Conservation (phyloP, 495 filamentous ascomycete genomes). For the Saxophila tyrrhenica region DNA sequence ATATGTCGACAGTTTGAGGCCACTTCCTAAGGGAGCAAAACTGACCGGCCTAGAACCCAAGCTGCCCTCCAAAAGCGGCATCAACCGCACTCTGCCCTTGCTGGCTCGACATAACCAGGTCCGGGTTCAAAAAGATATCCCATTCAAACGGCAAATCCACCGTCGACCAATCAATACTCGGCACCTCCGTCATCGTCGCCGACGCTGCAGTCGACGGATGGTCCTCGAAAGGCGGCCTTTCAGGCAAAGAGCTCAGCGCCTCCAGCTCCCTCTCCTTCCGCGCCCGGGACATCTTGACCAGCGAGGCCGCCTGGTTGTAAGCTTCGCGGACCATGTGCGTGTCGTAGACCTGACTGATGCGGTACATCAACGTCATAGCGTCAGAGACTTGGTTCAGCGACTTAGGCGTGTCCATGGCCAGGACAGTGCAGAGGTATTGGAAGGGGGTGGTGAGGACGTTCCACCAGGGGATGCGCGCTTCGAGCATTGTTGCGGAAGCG, state of each 20-base stretch:
- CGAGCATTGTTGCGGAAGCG: constrained; percentile 6
- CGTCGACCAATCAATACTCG: constrained; percentile 14
- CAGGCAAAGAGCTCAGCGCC: constrained; percentile 3
- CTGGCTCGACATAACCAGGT: constrained; percentile 12
- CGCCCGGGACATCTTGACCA: constrained; percentile 13
- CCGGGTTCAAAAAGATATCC: constrained; percentile 18
- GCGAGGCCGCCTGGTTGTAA: constrained; percentile 15
- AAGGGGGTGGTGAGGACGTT: constrained; percentile 17
- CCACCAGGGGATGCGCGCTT: constrained; percentile 16
- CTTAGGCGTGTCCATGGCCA: constrained; percentile 16
- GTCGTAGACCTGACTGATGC: constrained; percentile 11
- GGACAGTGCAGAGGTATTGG: constrained; percentile 17
- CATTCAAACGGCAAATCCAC: constrained; percentile 18
- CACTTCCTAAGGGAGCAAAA: no score
- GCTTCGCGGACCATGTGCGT: constrained; percentile 22
- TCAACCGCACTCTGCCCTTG: constrained; percentile 4
- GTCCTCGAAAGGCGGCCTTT: constrained; percentile 8
- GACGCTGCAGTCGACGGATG: neutral
- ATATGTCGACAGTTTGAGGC: no score
- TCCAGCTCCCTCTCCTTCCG: constrained; percentile 18
- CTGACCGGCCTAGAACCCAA: no score
- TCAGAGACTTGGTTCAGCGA: constrained; percentile 7
- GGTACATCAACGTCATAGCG: constrained; percentile 4
- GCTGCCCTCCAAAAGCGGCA: neutral
- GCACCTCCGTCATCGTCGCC: constrained; percentile 8